A percentile compares a stretch with the other conserved stretches of the same genome.
Evolutionary conservation across 306 rosid species (phyloP).

Genomic region (Corylus avellana): DNA sequence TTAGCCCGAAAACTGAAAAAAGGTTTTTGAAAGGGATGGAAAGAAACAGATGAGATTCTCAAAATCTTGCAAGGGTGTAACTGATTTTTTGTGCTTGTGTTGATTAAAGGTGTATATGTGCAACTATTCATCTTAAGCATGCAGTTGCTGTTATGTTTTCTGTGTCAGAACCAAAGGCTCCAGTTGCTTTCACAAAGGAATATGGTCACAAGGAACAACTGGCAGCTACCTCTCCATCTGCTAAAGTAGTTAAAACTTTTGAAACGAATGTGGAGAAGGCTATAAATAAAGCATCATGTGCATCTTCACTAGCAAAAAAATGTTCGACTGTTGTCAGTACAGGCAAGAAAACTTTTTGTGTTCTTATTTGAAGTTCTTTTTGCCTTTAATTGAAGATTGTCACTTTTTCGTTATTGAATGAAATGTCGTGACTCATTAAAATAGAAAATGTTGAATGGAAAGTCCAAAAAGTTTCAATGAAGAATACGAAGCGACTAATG

Average conservation of each 20-base stretch:
- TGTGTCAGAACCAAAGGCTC: constrained; percentile 2
- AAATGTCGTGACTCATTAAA: neutral
- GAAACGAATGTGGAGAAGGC: neutral
- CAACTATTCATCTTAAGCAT: neutral
- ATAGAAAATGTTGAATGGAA: too few species aligned
- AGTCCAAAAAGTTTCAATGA: neutral
- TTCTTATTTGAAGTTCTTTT: too few species aligned
- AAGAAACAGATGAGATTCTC: neutral
- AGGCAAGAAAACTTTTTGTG: neutral
- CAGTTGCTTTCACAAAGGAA: neutral
- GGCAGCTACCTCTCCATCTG: neutral
- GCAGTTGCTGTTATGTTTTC: neutral
- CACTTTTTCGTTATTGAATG: neutral
- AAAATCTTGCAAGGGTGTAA: neutral
- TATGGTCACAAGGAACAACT: neutral
- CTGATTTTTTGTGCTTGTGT: neutral
- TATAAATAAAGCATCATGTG: constrained; percentile 2
- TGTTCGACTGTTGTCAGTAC: neutral
- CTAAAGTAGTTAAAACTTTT: neutral
- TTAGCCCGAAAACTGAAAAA: neutral
- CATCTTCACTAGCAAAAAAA: constrained; percentile 1
- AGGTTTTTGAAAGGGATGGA: neutral
- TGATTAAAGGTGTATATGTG: neutral
- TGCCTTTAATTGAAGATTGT: too few species aligned
- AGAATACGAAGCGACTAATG: neutral